These are phyloP conservation scores for Aschersonia sp. DNA, from an alignment of 2,329 filamentous ascomycete species.

Conservation along the genomic window DNA sequence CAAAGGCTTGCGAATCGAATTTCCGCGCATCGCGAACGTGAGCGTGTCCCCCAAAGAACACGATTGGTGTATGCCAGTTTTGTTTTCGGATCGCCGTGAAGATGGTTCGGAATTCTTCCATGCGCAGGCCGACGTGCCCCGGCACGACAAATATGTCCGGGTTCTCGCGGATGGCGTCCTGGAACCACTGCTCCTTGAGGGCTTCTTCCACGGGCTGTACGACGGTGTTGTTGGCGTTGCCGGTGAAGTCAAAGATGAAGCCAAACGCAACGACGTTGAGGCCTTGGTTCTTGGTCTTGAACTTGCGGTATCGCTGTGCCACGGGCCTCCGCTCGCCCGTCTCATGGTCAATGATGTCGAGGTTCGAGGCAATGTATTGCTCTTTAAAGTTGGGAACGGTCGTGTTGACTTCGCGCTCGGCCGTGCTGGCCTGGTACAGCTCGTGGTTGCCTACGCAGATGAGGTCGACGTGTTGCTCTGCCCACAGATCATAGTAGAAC, in stretches of 20 bases:
- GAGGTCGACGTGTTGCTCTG: slow-evolving; percentile 69
- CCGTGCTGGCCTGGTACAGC: slow-evolving; percentile 69
- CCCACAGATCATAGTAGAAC: slow-evolving; percentile 79
- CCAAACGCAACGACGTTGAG: slow-evolving; percentile 79
- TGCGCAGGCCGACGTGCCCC: slow-evolving; percentile 74
- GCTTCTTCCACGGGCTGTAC: slow-evolving; percentile 70
- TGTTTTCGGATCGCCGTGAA: slow-evolving; percentile 64
- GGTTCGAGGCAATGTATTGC: slow-evolving; percentile 78
- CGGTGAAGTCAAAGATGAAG: slow-evolving; percentile 87
- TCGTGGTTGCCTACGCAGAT: slow-evolving; percentile 90
- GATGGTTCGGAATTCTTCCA: slow-evolving; percentile 63
- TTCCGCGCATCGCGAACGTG: slow-evolving; percentile 76
- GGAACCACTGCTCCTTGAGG: slow-evolving; percentile 79
- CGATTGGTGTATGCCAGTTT: slow-evolving; percentile 72
- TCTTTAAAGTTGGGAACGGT: slow-evolving; percentile 74
- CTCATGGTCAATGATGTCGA: slow-evolving; percentile 69
- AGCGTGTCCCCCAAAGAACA: slow-evolving; percentile 81
- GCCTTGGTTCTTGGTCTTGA: slow-evolving; percentile 80
- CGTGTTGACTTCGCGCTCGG: slow-evolving; percentile 60
- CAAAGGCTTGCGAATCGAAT: slow-evolving; percentile 67
- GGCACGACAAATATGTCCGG: slow-evolving; percentile 77
- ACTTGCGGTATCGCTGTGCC: slow-evolving; percentile 72
- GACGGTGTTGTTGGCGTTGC: slow-evolving; percentile 80
- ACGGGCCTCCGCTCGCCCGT: slow-evolving; percentile 61
- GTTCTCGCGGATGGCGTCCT: slow-evolving; percentile 68